Evolutionary conservation across 345 rosid genomes (phyloP).

Genomic region (Syzygium aqueum): DNA sequence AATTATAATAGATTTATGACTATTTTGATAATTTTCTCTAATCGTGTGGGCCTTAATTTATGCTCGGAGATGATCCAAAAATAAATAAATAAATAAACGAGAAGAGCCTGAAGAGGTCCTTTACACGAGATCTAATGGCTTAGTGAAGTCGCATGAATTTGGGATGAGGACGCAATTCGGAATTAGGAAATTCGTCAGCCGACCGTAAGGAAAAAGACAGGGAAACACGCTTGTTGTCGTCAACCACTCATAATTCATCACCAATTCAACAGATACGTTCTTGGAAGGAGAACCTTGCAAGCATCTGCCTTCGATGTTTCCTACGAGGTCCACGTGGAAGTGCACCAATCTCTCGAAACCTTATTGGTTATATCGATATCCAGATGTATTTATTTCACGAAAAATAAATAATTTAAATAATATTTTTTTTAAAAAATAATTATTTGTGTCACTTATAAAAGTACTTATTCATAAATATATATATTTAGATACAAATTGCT

Average conservation of each 20-base stretch:
- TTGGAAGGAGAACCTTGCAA: neutral
- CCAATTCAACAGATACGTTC: neutral
- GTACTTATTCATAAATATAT: too few species aligned
- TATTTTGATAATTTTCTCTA: too few species aligned
- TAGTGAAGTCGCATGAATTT: neutral
- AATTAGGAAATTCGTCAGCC: neutral
- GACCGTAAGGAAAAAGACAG: neutral
- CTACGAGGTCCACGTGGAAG: neutral
- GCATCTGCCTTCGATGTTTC: neutral
- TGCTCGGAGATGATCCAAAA: neutral
- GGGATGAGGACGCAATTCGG: neutral
- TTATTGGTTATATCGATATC: neutral
- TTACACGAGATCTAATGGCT: neutral
- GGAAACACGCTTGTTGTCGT: neutral
- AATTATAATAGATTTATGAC: too few species aligned
- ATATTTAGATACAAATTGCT: too few species aligned
- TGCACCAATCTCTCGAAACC: neutral
- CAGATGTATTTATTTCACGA: neutral
- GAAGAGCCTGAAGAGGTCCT: neutral
- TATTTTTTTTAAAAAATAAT: neutral
- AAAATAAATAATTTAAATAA: neutral
- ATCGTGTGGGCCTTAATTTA: neutral
- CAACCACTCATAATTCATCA: neutral
- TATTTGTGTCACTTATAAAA: fast-evolving
- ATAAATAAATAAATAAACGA: neutral